A percentile compares a stretch with the other conserved stretches of the same genome.
These are phyloP conservation scores for Solanum rostratum DNA, from an alignment of 257 asterid genomes.

Conservation along the genomic window DNA sequence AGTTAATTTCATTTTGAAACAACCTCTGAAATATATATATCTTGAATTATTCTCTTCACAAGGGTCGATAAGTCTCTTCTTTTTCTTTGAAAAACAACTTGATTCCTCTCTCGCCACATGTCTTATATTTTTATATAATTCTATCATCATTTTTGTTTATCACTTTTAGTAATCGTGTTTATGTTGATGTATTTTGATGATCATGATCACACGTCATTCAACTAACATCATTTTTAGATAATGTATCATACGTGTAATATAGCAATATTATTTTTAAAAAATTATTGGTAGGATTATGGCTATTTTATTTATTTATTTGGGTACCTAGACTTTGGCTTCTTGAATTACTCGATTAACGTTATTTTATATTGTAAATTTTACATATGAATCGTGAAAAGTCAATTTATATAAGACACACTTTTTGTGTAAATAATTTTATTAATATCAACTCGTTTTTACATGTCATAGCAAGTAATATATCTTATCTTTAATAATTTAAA, in stretches of 20 bases:
- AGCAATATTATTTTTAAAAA: too few relatives aligned
- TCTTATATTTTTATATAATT: too few relatives aligned
- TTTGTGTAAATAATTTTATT: background rate
- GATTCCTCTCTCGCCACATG: background rate
- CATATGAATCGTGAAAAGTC: background rate
- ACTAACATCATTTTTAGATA: background rate
- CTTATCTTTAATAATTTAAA: background rate
- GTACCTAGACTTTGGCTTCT: too few relatives aligned
- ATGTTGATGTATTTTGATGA: too few relatives aligned
- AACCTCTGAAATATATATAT: background rate
- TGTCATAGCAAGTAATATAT: fast-evolving
- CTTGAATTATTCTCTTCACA: too few relatives aligned
- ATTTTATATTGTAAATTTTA: background rate
- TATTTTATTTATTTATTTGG: too few relatives aligned
- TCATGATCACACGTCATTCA: background rate
- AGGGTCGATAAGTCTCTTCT: background rate
- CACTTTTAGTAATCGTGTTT: too few relatives aligned
- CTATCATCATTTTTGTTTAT: too few relatives aligned
- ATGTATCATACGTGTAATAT: background rate
- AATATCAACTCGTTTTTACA: background rate
- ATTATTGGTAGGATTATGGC: too few relatives aligned
- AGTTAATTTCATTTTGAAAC: background rate
- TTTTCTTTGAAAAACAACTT: background rate
- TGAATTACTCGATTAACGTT: background rate
- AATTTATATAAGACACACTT: too few relatives aligned